These are phyloP conservation scores for Ilyonectria robusta DNA, from an alignment of 2,329 filamentous ascomycete species.

Conservation along the genomic window DNA sequence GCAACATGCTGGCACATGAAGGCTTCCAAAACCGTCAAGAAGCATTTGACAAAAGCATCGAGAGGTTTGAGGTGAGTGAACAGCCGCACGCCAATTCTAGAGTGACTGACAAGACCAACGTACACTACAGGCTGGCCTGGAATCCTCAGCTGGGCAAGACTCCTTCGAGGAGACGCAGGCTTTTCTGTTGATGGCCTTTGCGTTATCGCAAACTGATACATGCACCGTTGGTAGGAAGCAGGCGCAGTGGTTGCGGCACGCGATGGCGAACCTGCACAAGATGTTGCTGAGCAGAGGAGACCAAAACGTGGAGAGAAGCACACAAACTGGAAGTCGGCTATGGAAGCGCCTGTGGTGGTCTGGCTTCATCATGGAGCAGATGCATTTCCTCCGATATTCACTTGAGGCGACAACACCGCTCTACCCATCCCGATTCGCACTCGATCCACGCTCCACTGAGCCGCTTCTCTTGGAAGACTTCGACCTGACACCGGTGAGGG, in stretches of 20 bases:
- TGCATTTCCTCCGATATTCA: not conserved
- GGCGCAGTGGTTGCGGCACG: not conserved
- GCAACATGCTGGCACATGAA: not conserved
- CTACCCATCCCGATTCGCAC: not conserved
- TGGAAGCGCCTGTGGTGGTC: not conserved
- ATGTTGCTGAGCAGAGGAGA: not conserved
- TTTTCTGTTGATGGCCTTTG: not conserved
- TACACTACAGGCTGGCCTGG: not conserved
- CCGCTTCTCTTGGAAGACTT: not conserved
- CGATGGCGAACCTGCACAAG: not conserved
- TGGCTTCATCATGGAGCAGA: not conserved
- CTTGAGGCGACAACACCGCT: not conserved
- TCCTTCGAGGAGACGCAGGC: not conserved
- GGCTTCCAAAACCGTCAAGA: not conserved
- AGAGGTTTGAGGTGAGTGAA: not conserved
- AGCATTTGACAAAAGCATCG: not conserved
- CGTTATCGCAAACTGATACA: not conserved
- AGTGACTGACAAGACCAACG: not conserved
- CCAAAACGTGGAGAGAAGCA: not conserved
- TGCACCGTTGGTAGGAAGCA: not conserved
- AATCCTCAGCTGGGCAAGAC: not conserved
- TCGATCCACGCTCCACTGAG: not conserved
- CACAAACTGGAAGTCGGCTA: not conserved
- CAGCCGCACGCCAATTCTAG: not conserved
- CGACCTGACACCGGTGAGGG: not conserved